Evolutionary conservation across 805 yeast species (phyloP).

Genomic region (Candida easanensis): DNA sequence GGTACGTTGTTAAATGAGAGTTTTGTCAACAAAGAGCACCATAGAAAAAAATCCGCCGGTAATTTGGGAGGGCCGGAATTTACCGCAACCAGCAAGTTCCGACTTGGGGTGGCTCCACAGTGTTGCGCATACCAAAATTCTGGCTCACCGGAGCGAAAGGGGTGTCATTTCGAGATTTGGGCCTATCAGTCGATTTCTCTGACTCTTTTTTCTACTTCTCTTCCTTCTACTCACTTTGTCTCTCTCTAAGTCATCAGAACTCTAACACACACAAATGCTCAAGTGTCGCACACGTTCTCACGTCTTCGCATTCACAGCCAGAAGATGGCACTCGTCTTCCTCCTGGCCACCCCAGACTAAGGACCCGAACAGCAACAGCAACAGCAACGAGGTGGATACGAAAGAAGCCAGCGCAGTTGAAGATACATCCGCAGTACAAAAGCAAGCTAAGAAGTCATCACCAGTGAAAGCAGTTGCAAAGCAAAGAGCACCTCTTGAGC

Average conservation of each 20-base stretch:
- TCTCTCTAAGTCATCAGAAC: too few species aligned
- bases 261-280: not conserved
- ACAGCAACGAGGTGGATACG: constrained; percentile 6
- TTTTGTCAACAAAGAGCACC: too few species aligned
- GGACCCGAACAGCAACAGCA: constrained; percentile 9
- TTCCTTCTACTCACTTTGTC: not conserved
- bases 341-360: constrained; percentile 17
- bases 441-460: not conserved
- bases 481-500: not conserved
- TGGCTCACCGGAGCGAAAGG: constrained; percentile 3
- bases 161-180: constrained; percentile 9
- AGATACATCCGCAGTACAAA: not conserved
- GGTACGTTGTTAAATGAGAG: too few species aligned
- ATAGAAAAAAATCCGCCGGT: too few species aligned
- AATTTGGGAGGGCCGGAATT: too few species aligned
- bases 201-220: not conserved
- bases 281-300: not conserved
- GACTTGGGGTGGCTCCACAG: too few species aligned
- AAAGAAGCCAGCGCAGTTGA: constrained; percentile 2
- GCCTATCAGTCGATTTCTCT: constrained; percentile 4
- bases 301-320: constrained; percentile 5
- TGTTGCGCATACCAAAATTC: not conserved
- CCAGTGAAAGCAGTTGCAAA: not conserved
- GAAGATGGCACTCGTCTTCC: constrained; percentile 21
- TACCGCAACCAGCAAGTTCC: too few species aligned